Evolutionary conservation across 2,329 filamentous ascomycete species (phyloP), one percentile per base, ranked within the genome.

Genomic region (Xylariaceae sp.): DNA sequence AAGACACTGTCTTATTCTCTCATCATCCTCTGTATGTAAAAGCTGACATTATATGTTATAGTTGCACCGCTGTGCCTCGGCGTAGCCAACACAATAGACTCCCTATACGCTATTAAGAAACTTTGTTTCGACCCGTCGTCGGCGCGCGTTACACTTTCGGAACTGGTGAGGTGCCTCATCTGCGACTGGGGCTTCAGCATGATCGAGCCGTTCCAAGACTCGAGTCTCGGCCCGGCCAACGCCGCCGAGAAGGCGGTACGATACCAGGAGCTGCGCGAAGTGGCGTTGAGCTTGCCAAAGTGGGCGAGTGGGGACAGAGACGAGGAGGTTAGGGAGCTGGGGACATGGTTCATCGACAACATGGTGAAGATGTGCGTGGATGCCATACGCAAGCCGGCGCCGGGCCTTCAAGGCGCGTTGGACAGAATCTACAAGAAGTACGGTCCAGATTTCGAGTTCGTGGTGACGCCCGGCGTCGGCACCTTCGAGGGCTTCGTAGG

Each of bases 401-500:
- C 58, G 8, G 55, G 23, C 2, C 58, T 66, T 1, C 43, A 56
- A 19, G 19, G 34, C 23, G 23, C 37, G 21, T 46, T 66, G 6
- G 63, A 66, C 2, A 21, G 41, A 11, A 59, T 66, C 39, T 53
- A 56, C 33, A 16, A 56, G 12, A 53, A 47, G n/a, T 45, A 65
- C 31, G 61, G 55, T 3, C 47, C 43, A 1, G 51, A 41, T 17
- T 66, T 66, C 51, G 56, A 65, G 51, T 66, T 62, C 34, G 24
- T 61, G 4, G 54, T 66, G 4, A 61, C 58, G 7, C 55, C 54
- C 3, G 64, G 64, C 28, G 52, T 63, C 11, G 64, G 63, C 33
- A 66, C 64, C 1, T 66, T 65, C 28, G 64, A 66, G 40, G 64
- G 64, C 11, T 66, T 53, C 44, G 63, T 66, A 0, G 64, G 64